These are phyloP conservation scores for Aspergillus brunneoviolaceus DNA, from an alignment of 2,329 filamentous ascomycete genomes.

Conservation along the genomic window DNA sequence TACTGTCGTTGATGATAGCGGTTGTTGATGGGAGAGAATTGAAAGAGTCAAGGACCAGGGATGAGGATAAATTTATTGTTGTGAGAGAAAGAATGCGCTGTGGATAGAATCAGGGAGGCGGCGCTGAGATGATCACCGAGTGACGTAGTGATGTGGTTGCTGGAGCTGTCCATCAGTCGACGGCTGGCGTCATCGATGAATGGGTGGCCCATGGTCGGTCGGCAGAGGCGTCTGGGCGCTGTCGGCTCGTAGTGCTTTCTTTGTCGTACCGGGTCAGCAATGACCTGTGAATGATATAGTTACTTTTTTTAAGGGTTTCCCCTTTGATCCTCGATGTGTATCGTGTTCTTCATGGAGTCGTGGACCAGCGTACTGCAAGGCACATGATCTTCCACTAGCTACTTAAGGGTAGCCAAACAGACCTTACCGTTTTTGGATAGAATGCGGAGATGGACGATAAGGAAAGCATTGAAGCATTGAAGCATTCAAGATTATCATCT, in stretches of 20 bases:
- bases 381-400: slow-evolving; percentile 10
- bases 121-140: slow-evolving; percentile 30
- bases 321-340: not conserved
- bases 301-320: too few relatives aligned
- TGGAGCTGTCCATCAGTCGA: slow-evolving; percentile 1
- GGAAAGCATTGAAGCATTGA: not conserved
- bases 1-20: not conserved
- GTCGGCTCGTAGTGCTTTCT: not conserved
- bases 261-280: not conserved
- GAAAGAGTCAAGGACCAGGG: not conserved
- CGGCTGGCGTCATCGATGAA: slow-evolving; percentile 29
- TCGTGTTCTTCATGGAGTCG: not conserved
- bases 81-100: slow-evolving; percentile 2
- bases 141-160: slow-evolving; percentile 29
- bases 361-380: not conserved
- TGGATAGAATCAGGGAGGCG: slow-evolving; percentile 4
- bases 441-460: slow-evolving; percentile 15
- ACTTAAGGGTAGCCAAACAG: slow-evolving; percentile 7
- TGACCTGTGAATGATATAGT: not conserved
- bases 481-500: not conserved
- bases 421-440: slow-evolving; percentile 12
- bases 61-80: slow-evolving; percentile 9
- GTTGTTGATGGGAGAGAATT: not conserved
- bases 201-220: slow-evolving; percentile 5
- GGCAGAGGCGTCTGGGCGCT: not conserved